Conservation (phyloP, 2,329 filamentous ascomycete species). For the Alternaria arbusti region DNA sequence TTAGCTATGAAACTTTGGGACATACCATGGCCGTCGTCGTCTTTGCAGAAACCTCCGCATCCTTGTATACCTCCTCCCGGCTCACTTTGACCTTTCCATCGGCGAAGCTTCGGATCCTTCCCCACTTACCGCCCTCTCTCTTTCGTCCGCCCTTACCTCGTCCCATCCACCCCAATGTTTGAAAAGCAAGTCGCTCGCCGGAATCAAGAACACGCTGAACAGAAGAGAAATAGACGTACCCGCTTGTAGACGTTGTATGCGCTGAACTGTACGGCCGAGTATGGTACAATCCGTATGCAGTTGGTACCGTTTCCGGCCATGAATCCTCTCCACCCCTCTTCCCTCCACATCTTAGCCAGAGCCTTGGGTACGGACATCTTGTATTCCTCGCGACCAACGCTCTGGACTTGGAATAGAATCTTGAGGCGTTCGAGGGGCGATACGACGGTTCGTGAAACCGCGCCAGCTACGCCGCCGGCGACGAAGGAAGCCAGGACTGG, state of each 20-base stretch:
- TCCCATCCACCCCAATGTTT: neutral
- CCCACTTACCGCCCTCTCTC: neutral
- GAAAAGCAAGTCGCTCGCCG: slow-evolving; percentile 3
- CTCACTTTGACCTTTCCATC: neutral
- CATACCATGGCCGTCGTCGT: neutral
- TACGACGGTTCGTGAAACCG: slow-evolving; percentile 96
- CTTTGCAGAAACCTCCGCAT: neutral
- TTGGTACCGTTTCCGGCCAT: slow-evolving; percentile 99
- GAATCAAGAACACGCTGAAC: neutral
- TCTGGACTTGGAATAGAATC: slow-evolving; percentile 97
- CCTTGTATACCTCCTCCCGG: neutral
- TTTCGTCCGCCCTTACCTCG: neutral
- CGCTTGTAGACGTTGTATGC: slow-evolving; percentile 97
- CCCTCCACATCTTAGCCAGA: slow-evolving; percentile 91
- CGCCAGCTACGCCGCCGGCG: slow-evolving; percentile 90
- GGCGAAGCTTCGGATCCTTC: neutral
- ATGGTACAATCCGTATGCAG: slow-evolving; percentile 96
- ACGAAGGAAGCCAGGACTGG: slow-evolving; percentile 91
- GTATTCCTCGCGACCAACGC: slow-evolving; percentile 87
- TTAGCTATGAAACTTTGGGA: slow-evolving; percentile 14
- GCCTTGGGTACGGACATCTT: slow-evolving; percentile 90
- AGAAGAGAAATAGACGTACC: slow-evolving; percentile 59
- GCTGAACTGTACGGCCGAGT: slow-evolving; percentile 97
- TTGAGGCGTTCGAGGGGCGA: slow-evolving; percentile 95
- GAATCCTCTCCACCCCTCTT: slow-evolving; percentile 96